phyloP scores from a whole-genome alignment of 2,329 filamentous ascomycete genomes.

The Beauveria rudraprayagi region DNA sequence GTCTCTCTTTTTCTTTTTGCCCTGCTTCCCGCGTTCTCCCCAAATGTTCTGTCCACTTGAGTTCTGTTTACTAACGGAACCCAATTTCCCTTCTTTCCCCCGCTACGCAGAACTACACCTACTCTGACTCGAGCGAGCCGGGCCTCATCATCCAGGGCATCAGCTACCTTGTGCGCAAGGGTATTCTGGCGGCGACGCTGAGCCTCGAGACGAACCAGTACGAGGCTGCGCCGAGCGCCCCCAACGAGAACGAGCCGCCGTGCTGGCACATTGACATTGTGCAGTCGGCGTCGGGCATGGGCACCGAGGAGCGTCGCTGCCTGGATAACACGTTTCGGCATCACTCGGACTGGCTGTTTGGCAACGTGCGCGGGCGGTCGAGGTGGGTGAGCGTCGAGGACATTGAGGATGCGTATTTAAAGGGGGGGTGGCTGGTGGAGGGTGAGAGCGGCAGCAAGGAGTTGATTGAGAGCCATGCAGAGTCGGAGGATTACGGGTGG shows the following conservation, averaged over 20 bases:
- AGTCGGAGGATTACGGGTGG: conserved; percentile 46
- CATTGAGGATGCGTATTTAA: conserved; percentile 48
- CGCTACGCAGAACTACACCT: conserved; percentile 56
- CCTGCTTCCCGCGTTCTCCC: not conserved
- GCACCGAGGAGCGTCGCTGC: conserved; percentile 49
- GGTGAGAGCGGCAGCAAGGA: conserved; percentile 44
- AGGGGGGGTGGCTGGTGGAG: conserved; percentile 52
- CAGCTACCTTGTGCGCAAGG: conserved; percentile 64
- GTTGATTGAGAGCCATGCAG: conserved; percentile 57
- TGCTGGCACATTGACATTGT: conserved; percentile 59
- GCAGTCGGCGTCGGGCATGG: conserved; percentile 65
- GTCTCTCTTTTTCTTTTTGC: conserved; percentile 17
- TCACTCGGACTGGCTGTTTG: conserved; percentile 76
- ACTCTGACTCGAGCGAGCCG: conserved; percentile 61
- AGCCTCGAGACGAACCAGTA: conserved; percentile 55
- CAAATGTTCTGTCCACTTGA: not conserved
- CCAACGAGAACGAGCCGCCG: conserved; percentile 28
- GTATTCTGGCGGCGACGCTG: conserved; percentile 60
- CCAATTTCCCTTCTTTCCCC: not conserved
- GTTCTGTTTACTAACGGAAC: not conserved
- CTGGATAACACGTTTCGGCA: conserved; percentile 46
- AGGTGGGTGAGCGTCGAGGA: conserved; percentile 40
- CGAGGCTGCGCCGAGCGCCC: conserved; percentile 33
- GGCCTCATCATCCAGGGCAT: conserved; percentile 66
- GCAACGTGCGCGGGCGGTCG: conserved; percentile 55